Conservation (phyloP, 1,284 basidiomycete genomes). For the Trametes pubescens region DNA sequence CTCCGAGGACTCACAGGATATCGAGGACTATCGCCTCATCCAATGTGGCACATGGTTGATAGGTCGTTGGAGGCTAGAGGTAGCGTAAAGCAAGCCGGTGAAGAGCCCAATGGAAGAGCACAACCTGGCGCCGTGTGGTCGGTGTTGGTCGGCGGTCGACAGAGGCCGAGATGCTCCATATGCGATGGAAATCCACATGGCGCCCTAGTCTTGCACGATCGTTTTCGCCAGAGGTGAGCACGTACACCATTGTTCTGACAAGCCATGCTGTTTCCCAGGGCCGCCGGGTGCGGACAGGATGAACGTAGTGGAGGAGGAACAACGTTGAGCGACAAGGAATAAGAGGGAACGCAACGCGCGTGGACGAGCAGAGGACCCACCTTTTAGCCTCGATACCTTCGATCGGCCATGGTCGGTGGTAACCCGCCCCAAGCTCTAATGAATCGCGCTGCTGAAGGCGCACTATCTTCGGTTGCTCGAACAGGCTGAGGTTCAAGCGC, state of each 20-base stretch:
- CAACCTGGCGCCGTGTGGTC: background rate
- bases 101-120: background rate
- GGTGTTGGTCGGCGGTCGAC: background rate
- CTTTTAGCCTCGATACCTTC: constrained; percentile 4
- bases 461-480: constrained; percentile 21
- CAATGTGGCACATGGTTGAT: constrained; percentile 1
- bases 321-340: background rate
- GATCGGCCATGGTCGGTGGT: background rate
- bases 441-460: constrained; percentile 5
- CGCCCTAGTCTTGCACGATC: background rate
- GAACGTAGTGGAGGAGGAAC: background rate
- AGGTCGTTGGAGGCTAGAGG: constrained; percentile 1
- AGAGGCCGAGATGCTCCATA: constrained; percentile 3
- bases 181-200: constrained; percentile 12
- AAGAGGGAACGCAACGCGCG: background rate
- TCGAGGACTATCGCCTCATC: constrained; percentile 12
- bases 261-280: background rate
- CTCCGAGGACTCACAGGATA: constrained; percentile 12
- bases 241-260: background rate
- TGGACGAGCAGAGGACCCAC: background rate
- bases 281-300: background rate
- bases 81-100: background rate
- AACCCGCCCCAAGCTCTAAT: constrained; percentile 1
- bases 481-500: background rate
- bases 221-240: background rate